phyloP scores from a whole-genome alignment of 2,329 filamentous ascomycete species.

The Alternaria sp. region DNA sequence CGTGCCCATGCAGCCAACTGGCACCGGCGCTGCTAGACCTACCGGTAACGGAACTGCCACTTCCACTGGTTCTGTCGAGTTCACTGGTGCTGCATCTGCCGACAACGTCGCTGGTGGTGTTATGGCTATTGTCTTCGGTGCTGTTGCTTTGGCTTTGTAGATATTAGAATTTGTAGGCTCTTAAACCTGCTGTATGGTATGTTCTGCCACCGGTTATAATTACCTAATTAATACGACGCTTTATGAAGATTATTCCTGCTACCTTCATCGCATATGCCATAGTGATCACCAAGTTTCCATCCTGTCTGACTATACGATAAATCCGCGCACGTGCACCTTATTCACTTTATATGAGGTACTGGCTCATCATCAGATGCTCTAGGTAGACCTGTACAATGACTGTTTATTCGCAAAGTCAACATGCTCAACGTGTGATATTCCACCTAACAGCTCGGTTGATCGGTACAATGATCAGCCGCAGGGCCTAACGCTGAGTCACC shows the following conservation, averaged over 20 bases:
- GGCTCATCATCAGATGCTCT: neutral
- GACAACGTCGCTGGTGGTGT: constrained; percentile 15
- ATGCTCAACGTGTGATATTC: neutral
- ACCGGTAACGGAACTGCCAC: constrained; percentile 7
- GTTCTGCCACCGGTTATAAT: neutral
- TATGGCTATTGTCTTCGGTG: constrained; percentile 21
- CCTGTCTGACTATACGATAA: neutral
- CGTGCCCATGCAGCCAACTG: constrained; percentile 3
- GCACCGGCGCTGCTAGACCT: constrained; percentile 10
- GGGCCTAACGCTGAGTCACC: neutral
- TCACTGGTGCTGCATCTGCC: constrained; percentile 28
- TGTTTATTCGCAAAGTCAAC: neutral
- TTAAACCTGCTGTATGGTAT: neutral
- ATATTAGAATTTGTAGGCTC: neutral
- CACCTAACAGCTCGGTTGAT: constrained; percentile 3
- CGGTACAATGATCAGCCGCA: constrained; percentile 11
- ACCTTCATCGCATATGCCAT: neutral
- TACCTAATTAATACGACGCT: neutral
- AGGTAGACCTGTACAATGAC: neutral
- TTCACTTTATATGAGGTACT: neutral
- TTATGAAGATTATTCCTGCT: neutral
- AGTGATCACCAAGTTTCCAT: neutral
- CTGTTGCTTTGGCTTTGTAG: constrained; percentile 25
- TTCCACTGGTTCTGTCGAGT: neutral
- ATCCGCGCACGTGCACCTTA: neutral